A percentile compares a stretch with the other conserved stretches of the same genome.
phyloP scores from a whole-genome alignment of 1,139 yeast species.

The Debaryomycetaceae sp. region DNA sequence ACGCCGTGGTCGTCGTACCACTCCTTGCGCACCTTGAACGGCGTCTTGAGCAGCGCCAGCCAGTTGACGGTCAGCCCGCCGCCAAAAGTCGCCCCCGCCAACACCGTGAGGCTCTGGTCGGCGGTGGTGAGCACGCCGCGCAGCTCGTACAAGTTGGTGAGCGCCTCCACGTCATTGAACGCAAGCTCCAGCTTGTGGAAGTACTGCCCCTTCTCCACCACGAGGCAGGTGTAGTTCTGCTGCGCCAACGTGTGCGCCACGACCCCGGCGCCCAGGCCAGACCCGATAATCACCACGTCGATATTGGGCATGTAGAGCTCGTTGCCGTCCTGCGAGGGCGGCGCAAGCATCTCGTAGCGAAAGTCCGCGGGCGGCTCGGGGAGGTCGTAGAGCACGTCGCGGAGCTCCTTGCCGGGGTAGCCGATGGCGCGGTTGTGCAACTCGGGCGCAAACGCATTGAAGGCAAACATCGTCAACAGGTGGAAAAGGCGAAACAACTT shows the following conservation, averaged over 20 bases:
- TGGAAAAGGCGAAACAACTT: slow-evolving; percentile 25
- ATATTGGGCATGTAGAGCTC: slow-evolving; percentile 35
- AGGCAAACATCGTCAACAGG: slow-evolving; percentile 22
- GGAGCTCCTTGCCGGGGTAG: slow-evolving; percentile 28
- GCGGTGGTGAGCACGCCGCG: slow-evolving; percentile 31
- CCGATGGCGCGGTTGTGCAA: slow-evolving; percentile 33
- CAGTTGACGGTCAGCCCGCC: slow-evolving; percentile 62
- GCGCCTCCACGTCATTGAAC: slow-evolving; percentile 38
- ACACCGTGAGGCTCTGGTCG: slow-evolving; percentile 34
- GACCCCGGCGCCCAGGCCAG: slow-evolving; percentile 59
- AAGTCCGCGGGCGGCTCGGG: slow-evolving; percentile 16
- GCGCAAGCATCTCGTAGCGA: slow-evolving; percentile 27
- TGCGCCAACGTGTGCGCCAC: slow-evolving; percentile 47
- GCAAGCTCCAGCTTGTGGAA: slow-evolving; percentile 32
- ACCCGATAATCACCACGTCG: slow-evolving; percentile 50
- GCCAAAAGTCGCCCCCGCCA: slow-evolving; percentile 57
- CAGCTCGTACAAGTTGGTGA: slow-evolving; percentile 35
- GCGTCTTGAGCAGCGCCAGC: slow-evolving; percentile 56
- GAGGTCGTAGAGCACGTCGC: slow-evolving; percentile 27
- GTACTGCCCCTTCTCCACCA: slow-evolving; percentile 53
- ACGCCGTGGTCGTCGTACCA: slow-evolving; percentile 49
- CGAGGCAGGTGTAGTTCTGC: slow-evolving; percentile 42
- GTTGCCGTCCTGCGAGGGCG: slow-evolving; percentile 26
- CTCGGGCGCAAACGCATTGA: slow-evolving; percentile 24
- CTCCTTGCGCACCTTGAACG: slow-evolving; percentile 50